These are phyloP conservation scores for Yarrowia sp. DNA, from an alignment of 805 yeast species.

Conservation along the genomic window DNA sequence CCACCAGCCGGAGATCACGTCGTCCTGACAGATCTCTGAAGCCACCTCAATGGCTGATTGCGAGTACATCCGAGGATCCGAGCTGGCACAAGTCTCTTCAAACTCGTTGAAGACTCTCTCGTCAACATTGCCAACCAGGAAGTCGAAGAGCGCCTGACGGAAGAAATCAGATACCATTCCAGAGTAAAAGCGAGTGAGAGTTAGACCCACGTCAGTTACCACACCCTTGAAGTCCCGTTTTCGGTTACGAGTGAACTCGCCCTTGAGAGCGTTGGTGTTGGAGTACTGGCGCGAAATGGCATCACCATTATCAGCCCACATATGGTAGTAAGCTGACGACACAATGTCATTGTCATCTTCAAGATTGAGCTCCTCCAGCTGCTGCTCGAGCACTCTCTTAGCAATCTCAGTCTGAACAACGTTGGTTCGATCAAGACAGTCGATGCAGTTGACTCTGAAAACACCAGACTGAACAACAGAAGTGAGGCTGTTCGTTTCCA, in stretches of 20 bases:
- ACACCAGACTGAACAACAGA: conserved; percentile 47
- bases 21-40: conserved; percentile 33
- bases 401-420: conserved; percentile 43
- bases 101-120: conserved; percentile 43
- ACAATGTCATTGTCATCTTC: conserved; percentile 33
- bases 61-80: conserved; percentile 34
- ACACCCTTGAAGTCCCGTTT: conserved; percentile 45
- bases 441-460: conserved; percentile 59
- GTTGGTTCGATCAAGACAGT: conserved; percentile 62
- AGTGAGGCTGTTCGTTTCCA: background rate
- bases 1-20: conserved; percentile 40
- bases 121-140: conserved; percentile 41
- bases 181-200: conserved; percentile 44
- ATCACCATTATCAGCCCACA: conserved; percentile 72
- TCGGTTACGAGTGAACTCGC: conserved; percentile 46
- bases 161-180: conserved; percentile 47
- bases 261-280: conserved; percentile 53
- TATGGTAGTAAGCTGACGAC: conserved; percentile 36
- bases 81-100: conserved; percentile 39
- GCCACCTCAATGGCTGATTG: conserved; percentile 32
- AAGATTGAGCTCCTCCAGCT: conserved; percentile 1
- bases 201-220: conserved; percentile 44
- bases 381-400: conserved; percentile 29
- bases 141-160: conserved; percentile 46
- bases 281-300: conserved; percentile 61